Base-by-base conservation (phyloP, 2,329 filamentous ascomycete species). In the Penicillium vulpinum region DNA sequence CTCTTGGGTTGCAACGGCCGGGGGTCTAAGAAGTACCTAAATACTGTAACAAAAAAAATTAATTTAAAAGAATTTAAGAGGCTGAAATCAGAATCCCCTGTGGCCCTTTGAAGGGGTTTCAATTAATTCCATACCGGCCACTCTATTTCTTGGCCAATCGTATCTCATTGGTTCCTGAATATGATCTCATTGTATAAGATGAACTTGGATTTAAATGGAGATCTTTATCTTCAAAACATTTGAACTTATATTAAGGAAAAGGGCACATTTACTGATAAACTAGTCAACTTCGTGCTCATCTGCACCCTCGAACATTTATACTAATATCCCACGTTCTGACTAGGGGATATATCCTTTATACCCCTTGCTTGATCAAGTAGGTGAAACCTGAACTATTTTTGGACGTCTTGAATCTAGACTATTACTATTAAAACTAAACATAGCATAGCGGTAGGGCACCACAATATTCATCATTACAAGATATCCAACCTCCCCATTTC, bases 41-140 rank as follows among this genome's bases (percentile, higher is more conserved):
- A 28, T 46, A 33, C 15, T 16, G 18, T 6, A 38, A 24, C 10
- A 8, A n/a, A 31, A 21, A 18, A 28, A 29, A 16, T 0, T 8
- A 15, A 21, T n/a, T n/a, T n/a, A 51, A 26, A 24, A 11, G 31
- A 44, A 46, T n/a, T 43, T 36, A 21, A 35, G 22, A 47, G 24
- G 44, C 38, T 33, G 28, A 54, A 46, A 46, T 10, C 39, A 5
- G 18, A 48, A 41, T 41, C 35, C 21, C 26, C 5, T 28, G 29
- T n/a, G 15, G 16, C 48, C 53, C 40, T 56, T 51, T 16, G 40
- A 52, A 46, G 54, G 54, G 54, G 54, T 31, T 55, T 36, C 38
- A 44, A 51, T 51, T 40, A 46, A 56, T 38, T 56, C 48, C 54
- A 56, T 56, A 51, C 54, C 54, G 48, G 54, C 54, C 54, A 56